These are phyloP conservation scores for Aspergillus nidulans DNA, from an alignment of 495 filamentous ascomycete species.

Conservation along the genomic window DNA sequence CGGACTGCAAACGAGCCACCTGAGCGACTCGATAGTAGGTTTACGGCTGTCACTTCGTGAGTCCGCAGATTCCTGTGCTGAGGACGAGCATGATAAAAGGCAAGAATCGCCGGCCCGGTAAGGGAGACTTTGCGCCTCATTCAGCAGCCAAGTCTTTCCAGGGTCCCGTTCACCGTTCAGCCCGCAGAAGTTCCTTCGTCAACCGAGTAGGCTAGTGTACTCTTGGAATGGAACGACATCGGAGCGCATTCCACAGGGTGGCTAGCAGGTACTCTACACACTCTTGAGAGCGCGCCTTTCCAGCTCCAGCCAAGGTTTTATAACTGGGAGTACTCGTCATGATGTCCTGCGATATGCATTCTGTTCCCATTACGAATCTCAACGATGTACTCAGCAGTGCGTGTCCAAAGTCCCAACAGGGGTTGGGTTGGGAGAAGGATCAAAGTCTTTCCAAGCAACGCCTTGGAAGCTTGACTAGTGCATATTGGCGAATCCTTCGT, in stretches of 20 bases:
- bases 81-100: neutral
- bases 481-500: neutral
- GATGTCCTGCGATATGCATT: neutral
- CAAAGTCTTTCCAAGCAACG: neutral
- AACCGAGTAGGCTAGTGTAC: neutral
- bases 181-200: neutral
- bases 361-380: neutral
- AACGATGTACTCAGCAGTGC: neutral
- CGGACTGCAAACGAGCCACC: neutral
- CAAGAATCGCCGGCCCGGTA: neutral
- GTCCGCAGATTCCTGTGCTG: neutral
- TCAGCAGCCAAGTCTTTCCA: neutral
- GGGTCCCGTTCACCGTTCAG: neutral
- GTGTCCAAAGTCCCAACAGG: too few relatives aligned
- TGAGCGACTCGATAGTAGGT: neutral
- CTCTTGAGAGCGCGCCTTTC: neutral
- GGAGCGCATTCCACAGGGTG: slow-evolving; percentile 6
- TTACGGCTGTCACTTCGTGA: neutral
- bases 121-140: neutral
- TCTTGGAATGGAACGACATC: slow-evolving; percentile 7
- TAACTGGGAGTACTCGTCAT: neutral
- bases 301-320: neutral
- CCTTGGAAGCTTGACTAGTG: slow-evolving; percentile 1
- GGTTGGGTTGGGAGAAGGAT: neutral
- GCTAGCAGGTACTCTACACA: neutral